Conservation (phyloP, 805 yeast genomes). For the Peterozyma toletana region DNA sequence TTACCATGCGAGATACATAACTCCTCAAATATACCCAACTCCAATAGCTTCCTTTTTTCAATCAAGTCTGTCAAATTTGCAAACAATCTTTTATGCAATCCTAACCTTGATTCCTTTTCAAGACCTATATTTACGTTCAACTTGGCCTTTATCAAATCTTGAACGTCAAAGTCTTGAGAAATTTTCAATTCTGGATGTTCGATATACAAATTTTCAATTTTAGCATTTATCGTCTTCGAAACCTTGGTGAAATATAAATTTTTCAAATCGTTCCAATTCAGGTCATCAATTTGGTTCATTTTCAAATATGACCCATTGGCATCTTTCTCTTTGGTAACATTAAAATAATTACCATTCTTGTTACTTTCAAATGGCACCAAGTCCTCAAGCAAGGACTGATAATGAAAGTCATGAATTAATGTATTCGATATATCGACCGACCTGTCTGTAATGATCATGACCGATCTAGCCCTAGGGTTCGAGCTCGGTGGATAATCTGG, state of each 20-base stretch:
- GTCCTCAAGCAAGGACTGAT: constrained; percentile 90
- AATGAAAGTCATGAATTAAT: constrained; percentile 79
- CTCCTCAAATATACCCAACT: constrained; percentile 82
- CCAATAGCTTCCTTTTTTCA: constrained; percentile 53
- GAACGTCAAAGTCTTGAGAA: constrained; percentile 70
- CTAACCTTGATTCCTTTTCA: constrained; percentile 53
- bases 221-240: constrained; percentile 49
- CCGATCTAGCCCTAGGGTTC: constrained; percentile 54
- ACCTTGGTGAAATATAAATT: constrained; percentile 74
- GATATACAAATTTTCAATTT: constrained; percentile 56
- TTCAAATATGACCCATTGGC: constrained; percentile 30
- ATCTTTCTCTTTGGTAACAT: constrained; percentile 39
- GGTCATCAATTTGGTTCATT: constrained; percentile 51
- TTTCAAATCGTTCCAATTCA: constrained; percentile 62
- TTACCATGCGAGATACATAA: constrained; percentile 67
- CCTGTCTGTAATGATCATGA: constrained; percentile 75
- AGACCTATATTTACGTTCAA: too few relatives aligned
- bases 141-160: constrained; percentile 60
- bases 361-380: constrained; percentile 29
- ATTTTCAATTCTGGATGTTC: constrained; percentile 71
- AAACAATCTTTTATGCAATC: constrained; percentile 52
- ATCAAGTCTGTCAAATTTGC: constrained; percentile 60
- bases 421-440: constrained; percentile 81
- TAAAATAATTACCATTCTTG: constrained; percentile 15
- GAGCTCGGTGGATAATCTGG: constrained; percentile 54